Evolutionary conservation across 441 rosid species (phyloP).

Genomic region (Gossypium lobatum): DNA sequence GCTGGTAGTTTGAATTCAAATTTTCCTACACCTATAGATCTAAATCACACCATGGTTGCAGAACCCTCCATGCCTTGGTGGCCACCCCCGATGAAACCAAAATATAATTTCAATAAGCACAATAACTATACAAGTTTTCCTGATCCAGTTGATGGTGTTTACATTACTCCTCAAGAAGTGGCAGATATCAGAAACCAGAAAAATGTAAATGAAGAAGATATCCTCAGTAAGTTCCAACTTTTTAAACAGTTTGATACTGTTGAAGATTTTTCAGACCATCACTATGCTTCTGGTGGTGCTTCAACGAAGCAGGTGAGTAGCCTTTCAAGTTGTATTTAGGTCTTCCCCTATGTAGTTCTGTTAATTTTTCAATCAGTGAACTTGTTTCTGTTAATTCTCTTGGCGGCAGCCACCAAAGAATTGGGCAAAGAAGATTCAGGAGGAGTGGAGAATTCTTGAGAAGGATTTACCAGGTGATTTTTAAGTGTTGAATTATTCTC

Average conservation of each 20-base stretch:
- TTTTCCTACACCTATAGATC: slow-evolving; percentile 1
- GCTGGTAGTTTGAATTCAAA: slow-evolving; percentile 7
- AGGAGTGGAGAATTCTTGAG: slow-evolving; percentile 84
- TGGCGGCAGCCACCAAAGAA: slow-evolving; percentile 43
- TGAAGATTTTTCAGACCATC: slow-evolving; percentile 66
- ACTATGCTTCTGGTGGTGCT: slow-evolving; percentile 33
- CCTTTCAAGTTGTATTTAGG: slow-evolving; percentile 11
- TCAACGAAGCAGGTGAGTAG: slow-evolving; percentile 46
- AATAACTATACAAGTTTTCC: slow-evolving; percentile 9
- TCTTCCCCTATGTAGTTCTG: not conserved
- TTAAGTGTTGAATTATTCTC: not conserved
- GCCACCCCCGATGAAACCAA: slow-evolving; percentile 4
- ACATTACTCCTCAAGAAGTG: slow-evolving; percentile 26
- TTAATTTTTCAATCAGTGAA: not conserved
- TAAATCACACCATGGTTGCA: not conserved
- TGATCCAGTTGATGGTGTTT: slow-evolving; percentile 22
- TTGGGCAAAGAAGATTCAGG: slow-evolving; percentile 76
- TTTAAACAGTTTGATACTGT: slow-evolving; percentile 77
- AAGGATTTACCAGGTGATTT: slow-evolving; percentile 80
- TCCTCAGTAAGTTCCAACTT: slow-evolving; percentile 40
- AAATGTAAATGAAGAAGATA: slow-evolving; percentile 33
- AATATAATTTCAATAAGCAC: not conserved
- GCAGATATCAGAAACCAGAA: slow-evolving; percentile 23
- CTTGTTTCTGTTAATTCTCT: slow-evolving; percentile 9
- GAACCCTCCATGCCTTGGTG: slow-evolving; percentile 19